These are phyloP conservation scores for Senna tora DNA, from an alignment of 306 rosid genomes.

Conservation along the genomic window DNA sequence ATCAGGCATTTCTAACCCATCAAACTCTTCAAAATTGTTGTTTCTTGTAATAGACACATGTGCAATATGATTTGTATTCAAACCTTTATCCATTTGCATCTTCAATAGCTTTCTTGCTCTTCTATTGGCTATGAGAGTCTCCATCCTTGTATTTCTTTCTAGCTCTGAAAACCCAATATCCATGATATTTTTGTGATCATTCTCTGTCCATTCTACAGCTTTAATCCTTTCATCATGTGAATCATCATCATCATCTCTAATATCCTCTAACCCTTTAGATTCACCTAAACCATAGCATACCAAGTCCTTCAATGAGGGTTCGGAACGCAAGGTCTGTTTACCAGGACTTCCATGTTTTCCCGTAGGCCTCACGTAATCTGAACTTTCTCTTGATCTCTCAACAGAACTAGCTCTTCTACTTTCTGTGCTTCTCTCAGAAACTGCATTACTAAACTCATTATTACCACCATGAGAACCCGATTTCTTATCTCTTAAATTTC, in stretches of 20 bases:
- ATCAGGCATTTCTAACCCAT: constrained; percentile 62
- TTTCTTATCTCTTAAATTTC: constrained; percentile 51
- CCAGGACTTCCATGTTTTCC: constrained; percentile 29
- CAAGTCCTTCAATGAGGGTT: constrained; percentile 37
- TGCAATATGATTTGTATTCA: constrained; percentile 50
- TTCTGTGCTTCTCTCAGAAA: not conserved
- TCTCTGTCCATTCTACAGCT: constrained; percentile 60
- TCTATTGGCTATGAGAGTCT: constrained; percentile 83
- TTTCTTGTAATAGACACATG: constrained; percentile 51
- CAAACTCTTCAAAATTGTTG: constrained; percentile 42
- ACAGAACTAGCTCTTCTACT: constrained; percentile 15
- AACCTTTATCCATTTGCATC: constrained; percentile 53
- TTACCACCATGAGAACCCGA: constrained; percentile 44
- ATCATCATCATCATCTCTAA: constrained; percentile 36
- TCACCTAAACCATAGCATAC: constrained; percentile 11
- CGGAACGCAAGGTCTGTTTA: constrained; percentile 28
- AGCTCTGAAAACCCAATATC: constrained; percentile 72
- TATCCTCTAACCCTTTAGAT: constrained; percentile 35
- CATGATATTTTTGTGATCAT: constrained; percentile 61
- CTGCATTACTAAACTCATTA: constrained; percentile 28
- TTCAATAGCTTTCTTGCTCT: constrained; percentile 61
- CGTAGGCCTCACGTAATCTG: constrained; percentile 11
- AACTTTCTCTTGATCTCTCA: constrained; percentile 27
- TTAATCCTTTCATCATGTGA: constrained; percentile 43
- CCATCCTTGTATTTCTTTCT: constrained; percentile 77